Evolutionary conservation across 202 grass and related monocot genomes (phyloP), one percentile per base, ranked within the genome.

Genomic region (Brachypodium distachyon): DNA sequence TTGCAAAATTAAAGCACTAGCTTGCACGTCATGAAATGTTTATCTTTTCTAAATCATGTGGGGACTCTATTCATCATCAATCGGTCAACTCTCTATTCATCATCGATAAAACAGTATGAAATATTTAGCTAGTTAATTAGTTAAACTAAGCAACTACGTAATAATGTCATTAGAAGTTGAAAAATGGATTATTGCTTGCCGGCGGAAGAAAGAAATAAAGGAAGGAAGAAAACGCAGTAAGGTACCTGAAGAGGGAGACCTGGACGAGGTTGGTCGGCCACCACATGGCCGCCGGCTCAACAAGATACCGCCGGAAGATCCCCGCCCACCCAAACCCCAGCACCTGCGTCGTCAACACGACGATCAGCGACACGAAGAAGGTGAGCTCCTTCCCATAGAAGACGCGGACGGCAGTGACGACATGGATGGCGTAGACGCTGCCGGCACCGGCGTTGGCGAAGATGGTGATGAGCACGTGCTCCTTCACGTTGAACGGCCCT

Each of bases 391-490:
- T 88, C 26, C 83, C 73, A 73, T 97, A 97, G 84, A 97, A 97
- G 33, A 97, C 83, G 33, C 82, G 86, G 44, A 98, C 82, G 60
- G 95, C 95, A 40, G 95, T 94, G 73, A 97, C 85, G 63, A 92
- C 12, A 62, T 97, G 89, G 67, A 97, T 92, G 60, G 95, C 89
- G 48, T 92, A 94, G 17, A 97, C 91, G 18, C 81, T 97, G 31
- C 95, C 95, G 12, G 91, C 95, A 32, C 95, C 91, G 67, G 95
- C 88, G 81, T 94, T 97, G 69, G 95, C 95, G 48, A 97, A 97
- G 81, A 97, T 94, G 84, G 95, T 97, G 73, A 97, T 87, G 33
- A 97, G 78, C 25, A 97, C 94, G 65, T 97, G 94, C 86, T 97
- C 94, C 73, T 97, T 97, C 1, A 94, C 80, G 72, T 92, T 97